Conservation (phyloP, 2,329 filamentous ascomycete species). For the Tolypocladium cylindrosporum region DNA sequence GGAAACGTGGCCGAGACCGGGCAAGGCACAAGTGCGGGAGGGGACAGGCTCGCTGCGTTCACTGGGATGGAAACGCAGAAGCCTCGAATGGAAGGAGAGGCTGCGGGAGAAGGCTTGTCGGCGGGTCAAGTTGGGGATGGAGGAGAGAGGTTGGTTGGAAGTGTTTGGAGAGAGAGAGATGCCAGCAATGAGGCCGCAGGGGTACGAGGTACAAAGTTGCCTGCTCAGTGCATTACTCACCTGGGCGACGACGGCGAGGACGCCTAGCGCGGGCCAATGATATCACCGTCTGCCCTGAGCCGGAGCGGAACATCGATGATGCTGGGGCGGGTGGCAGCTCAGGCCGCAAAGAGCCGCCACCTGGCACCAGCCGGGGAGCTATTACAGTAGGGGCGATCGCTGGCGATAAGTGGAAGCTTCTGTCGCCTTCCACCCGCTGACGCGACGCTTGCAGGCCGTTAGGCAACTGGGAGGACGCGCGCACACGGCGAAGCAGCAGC, state of each 20-base stretch:
- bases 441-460: background rate
- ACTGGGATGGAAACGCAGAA: background rate
- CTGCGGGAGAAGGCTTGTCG: background rate
- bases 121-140: background rate
- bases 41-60: background rate
- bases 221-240: constrained; percentile 5
- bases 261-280: constrained; percentile 21
- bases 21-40: constrained; percentile 1
- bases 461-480: constrained; percentile 8
- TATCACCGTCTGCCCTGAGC: constrained; percentile 14
- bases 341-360: background rate
- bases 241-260: constrained; percentile 9
- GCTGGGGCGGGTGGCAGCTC: constrained; percentile 6
- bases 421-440: constrained; percentile 15
- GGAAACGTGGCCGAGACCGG: constrained; percentile 12
- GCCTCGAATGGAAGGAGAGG: constrained; percentile 1
- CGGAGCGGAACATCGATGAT: constrained; percentile 27
- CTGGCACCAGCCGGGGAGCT: constrained; percentile 6
- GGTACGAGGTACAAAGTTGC: constrained; percentile 1
- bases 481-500: background rate
- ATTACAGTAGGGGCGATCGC: background rate
- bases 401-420: constrained; percentile 18
- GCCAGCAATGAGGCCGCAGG: background rate
- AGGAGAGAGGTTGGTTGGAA: constrained; percentile 9
- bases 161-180: constrained; percentile 9